A percentile compares a stretch with the other conserved stretches of the same genome.
Evolutionary conservation across 345 rosid species (phyloP).

Genomic region (Dimocarpus longan): DNA sequence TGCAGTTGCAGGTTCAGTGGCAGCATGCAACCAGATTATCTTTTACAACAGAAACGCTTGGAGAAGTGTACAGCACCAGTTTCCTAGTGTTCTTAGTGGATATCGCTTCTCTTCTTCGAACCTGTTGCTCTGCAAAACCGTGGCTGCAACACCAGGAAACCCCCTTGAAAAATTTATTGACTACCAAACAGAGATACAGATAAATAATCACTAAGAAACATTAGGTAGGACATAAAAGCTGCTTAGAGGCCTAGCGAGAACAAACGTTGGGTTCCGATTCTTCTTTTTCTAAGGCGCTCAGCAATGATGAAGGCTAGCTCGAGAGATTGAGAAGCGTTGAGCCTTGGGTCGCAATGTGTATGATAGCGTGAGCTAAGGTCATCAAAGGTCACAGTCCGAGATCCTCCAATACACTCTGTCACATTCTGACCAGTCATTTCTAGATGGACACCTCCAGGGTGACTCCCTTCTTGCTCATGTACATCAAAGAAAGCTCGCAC

Average conservation of each 20-base stretch:
- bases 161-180: constrained; percentile 16
- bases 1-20: constrained; percentile 15
- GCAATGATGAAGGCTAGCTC: constrained; percentile 64
- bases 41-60: not conserved
- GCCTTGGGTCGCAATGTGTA: constrained; percentile 70
- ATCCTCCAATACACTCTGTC: constrained; percentile 69
- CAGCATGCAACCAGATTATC: not conserved
- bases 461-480: constrained; percentile 69
- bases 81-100: not conserved
- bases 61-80: not conserved
- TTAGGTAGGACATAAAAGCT: not conserved
- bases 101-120: not conserved
- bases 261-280: constrained; percentile 38
- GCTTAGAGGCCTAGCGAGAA: constrained; percentile 21
- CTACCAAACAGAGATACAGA: constrained; percentile 9
- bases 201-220: not conserved
- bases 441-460: constrained; percentile 62
- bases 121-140: not conserved
- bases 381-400: constrained; percentile 56
- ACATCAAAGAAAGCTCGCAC: constrained; percentile 63
- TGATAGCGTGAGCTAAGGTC: constrained; percentile 63
- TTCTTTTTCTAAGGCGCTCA: constrained; percentile 57
- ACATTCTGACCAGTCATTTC: constrained; percentile 74
- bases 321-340: constrained; percentile 66
- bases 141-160: constrained; percentile 3